phyloP scores from a whole-genome alignment of 805 yeast genomes.

The Kodamaea nitidulidarum region DNA sequence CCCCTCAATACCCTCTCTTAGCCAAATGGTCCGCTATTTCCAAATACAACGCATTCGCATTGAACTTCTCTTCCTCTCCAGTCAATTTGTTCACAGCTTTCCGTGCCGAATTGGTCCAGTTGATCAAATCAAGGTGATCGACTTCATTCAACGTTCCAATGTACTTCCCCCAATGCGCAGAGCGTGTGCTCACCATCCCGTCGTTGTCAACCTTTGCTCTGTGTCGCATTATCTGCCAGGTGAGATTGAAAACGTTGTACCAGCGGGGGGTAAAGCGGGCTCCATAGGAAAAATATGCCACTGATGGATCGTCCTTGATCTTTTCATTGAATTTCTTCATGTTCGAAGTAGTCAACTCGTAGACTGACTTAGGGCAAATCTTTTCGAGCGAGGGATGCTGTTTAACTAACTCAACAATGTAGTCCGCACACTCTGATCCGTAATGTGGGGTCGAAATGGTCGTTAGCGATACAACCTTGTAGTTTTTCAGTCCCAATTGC shows the following conservation, averaged over 20 bases:
- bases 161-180: constrained; percentile 82
- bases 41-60: constrained; percentile 66
- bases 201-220: constrained; percentile 34
- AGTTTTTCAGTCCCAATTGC: constrained; percentile 40
- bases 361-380: constrained; percentile 39
- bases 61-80: constrained; percentile 42
- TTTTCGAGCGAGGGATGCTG: constrained; percentile 14
- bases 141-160: constrained; percentile 72
- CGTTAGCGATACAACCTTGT: constrained; percentile 68
- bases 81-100: constrained; percentile 28
- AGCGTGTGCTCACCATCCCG: constrained; percentile 77
- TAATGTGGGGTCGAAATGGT: constrained; percentile 87
- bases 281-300: constrained; percentile 79
- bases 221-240: constrained; percentile 59
- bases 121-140: constrained; percentile 83
- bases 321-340: constrained; percentile 51
- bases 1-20: constrained; percentile 17
- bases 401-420: constrained; percentile 38
- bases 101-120: constrained; percentile 64
- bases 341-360: constrained; percentile 59
- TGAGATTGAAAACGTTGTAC: constrained; percentile 54
- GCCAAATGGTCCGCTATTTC: constrained; percentile 64
- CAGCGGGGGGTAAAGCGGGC: constrained; percentile 64
- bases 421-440: constrained; percentile 82
- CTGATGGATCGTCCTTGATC: constrained; percentile 54